Percentiles rank a stretch among this genome's conserved stretches.
Evolutionary conservation across 2,329 filamentous ascomycete genomes (phyloP).

Genomic region (Apiospora kogelbergensis): DNA sequence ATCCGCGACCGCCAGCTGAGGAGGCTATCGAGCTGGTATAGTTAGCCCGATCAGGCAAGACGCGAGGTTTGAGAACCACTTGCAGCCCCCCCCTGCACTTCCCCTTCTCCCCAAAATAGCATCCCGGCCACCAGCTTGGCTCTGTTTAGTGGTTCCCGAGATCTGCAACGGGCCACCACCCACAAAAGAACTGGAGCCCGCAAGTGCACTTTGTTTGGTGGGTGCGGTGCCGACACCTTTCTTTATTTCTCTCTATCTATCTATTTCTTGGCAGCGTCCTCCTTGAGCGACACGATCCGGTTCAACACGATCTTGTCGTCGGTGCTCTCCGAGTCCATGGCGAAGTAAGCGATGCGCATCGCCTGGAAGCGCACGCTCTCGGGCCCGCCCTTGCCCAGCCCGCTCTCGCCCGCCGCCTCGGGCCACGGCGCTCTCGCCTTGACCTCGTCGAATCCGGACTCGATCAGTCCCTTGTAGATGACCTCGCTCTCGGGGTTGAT

Average conservation of each 20-base stretch:
- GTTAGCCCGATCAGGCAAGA: background rate
- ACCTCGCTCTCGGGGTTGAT: constrained; percentile 83
- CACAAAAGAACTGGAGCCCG: no score
- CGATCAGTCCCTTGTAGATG: constrained; percentile 77
- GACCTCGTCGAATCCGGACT: constrained; percentile 81
- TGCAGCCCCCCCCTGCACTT: no score
- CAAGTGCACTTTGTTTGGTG: no score
- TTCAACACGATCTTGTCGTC: constrained; percentile 84
- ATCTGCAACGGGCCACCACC: background rate
- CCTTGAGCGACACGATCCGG: constrained; percentile 88
- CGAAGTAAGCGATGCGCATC: constrained; percentile 84
- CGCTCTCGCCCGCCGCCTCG: constrained; percentile 69
- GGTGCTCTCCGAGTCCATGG: constrained; percentile 75
- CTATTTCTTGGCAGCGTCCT: constrained; percentile 70
- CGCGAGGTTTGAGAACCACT: background rate
- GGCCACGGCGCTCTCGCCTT: constrained; percentile 76
- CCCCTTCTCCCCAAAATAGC: background rate
- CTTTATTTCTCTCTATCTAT: background rate
- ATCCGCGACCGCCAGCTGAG: no score
- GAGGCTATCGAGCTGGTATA: background rate
- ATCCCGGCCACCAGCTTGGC: background rate
- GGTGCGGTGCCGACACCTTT: background rate
- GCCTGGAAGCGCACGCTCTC: constrained; percentile 89
- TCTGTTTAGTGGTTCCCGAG: background rate
- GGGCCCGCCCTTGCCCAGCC: constrained; percentile 60